A percentile compares a stretch with the other conserved stretches of the same genome.
Evolutionary conservation across 371 early-diverging fungal genomes (phyloP).

Genomic region (Mortierella sp.): DNA sequence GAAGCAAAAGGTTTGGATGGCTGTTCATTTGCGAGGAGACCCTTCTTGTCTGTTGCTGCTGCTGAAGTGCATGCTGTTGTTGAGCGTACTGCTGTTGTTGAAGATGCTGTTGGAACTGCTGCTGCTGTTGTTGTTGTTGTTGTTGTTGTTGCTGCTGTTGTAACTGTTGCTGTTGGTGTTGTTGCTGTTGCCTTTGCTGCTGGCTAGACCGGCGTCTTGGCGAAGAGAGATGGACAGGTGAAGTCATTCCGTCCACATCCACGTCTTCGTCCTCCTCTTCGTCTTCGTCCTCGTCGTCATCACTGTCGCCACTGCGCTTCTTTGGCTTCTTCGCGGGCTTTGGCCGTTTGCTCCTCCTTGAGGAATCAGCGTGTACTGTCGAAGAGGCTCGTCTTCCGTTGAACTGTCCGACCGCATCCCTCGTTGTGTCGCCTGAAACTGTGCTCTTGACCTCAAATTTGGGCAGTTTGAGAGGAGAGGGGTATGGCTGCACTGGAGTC

Average conservation of each 20-base stretch:
- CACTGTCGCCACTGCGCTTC: slow-evolving; percentile 11
- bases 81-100: slow-evolving; percentile 21
- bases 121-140: slow-evolving; percentile 10
- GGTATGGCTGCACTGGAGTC: slow-evolving; percentile 36
- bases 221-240: slow-evolving; percentile 24
- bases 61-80: slow-evolving; percentile 23
- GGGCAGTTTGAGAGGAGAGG: slow-evolving; percentile 38
- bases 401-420: slow-evolving; percentile 26
- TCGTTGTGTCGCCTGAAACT: slow-evolving; percentile 17
- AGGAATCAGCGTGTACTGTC: slow-evolving; percentile 16
- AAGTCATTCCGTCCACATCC: slow-evolving; percentile 41
- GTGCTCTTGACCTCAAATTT: slow-evolving; percentile 38
- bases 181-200: slow-evolving; percentile 7
- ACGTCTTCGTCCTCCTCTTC: slow-evolving; percentile 46
- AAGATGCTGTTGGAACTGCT: slow-evolving; percentile 5
- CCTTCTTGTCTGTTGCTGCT: slow-evolving; percentile 32
- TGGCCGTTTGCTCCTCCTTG: slow-evolving; percentile 26
- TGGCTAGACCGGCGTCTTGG: slow-evolving; percentile 45
- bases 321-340: slow-evolving; percentile 22
- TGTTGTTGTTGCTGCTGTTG: slow-evolving; percentile 24
- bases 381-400: slow-evolving; percentile 43
- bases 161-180: slow-evolving; percentile 6
- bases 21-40: slow-evolving; percentile 38
- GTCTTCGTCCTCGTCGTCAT: slow-evolving; percentile 30
- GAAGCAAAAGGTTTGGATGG: slow-evolving; percentile 25